Base-by-base conservation (phyloP, 2,329 filamentous ascomycete species). In the Myriosclerotinia duriaeana region DNA sequence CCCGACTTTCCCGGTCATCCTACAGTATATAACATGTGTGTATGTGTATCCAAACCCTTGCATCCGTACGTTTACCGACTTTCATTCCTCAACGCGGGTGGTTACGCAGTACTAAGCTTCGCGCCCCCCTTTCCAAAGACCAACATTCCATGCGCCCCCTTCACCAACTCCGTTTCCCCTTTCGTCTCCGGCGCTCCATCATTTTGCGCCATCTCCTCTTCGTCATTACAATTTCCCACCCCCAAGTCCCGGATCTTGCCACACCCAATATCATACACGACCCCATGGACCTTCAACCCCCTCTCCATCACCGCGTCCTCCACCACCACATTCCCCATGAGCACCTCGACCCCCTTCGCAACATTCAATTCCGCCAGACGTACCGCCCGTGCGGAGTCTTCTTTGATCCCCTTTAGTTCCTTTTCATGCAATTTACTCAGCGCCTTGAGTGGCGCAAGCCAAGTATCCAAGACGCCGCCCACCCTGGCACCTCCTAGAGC, bases 281-380 rank as follows among this genome's bases (percentile, higher is more conserved):
- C 82, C n/a, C 91, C 92, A 76, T 95, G 91, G 7, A 96, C 84
- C 78, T 89, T 80, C 53, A 96, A 78, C 1, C 88, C 89, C 38
- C 90, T 82, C 72, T 92, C 87, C 70, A 81, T 78, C 68, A 93
- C 85, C 36, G 90, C 91, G 69, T 91, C 88, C 73, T 87, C 83
- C 40, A 96, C 84, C 34, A 85, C 84, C 60, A 83, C 81, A 77
- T 92, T 93, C 75, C 86, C 82, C 80, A 88, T 85, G 66, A 95
- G 78, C 26, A 86, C 84, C 71, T 87, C 81, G 67, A 94, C 81
- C 34, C 90, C 89, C 44, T 84, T 81, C 71, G 87, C 81, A 22
- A 96, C 90, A 76, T 95, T 95, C 73, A 93, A 79, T 80, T 94
- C 90, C 6, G 89, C 89, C 69, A 96, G 79, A 71, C 86, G 86